Evolutionary conservation across 345 rosid genomes (phyloP), one percentile per base, ranked within the genome.

Genomic region (Brassica juncea): DNA sequence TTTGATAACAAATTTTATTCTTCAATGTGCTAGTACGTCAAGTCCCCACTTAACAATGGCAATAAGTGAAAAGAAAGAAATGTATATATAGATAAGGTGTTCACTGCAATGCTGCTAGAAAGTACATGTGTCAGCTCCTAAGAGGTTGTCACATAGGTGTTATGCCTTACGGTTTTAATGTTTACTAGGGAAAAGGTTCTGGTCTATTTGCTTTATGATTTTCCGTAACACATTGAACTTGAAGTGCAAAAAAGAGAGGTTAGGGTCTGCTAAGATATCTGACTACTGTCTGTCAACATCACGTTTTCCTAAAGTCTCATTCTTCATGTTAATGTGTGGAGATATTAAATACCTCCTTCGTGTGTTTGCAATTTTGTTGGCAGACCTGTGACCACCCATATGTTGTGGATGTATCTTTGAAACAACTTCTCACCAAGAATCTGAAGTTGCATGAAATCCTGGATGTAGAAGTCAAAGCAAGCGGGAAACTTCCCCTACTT

Each of bases 351-450:
- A 64, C 72, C 63, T 75, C 73, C 65, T 34, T 66, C 49, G 0
- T 52, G 37, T 74, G 81, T 28, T 79, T 14, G 39, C 71, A 72
- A 66, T 19, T 77, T 81, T 77, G 21, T 71, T 70, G 82, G 76
- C 97, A 95, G 99, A 89, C 91, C 84, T 95, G 98, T 84, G 93
- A 93, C 83, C 96, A 93, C 84, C 98, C 99, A 11, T 91, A 90
- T 83, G 73, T 85, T 77, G 72, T 77, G 85, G 91, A 93, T 86
- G 52, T 81, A 67, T 75, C 80, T 31, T 76, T 86, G 70, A 88
- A 84, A 72, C 52, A 28, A 54, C 69, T 74, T 57, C 82, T 91
- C 64, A 75, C 66, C 28, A 81, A 84, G 74, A 86, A 84, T 71
- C 77, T 83, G 19, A 58, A 75, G 73, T 59, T 4, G 71, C 74